phyloP scores from a whole-genome alignment of 2,329 filamentous ascomycete species.

The Annulohypoxylon truncatum region DNA sequence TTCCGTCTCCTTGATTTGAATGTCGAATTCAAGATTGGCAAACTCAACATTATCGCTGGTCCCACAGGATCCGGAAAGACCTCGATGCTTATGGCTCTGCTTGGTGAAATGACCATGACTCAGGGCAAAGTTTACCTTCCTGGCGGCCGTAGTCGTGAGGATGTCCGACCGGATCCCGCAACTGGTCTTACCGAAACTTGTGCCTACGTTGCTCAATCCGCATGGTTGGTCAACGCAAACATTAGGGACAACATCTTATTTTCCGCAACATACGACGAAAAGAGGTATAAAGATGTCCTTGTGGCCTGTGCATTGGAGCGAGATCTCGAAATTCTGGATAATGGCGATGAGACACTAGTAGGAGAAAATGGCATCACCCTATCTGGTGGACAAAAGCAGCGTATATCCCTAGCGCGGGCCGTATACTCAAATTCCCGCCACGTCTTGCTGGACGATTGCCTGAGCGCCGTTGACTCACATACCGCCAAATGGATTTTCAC shows the following conservation, averaged over 20 bases:
- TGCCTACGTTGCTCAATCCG: constrained; percentile 95
- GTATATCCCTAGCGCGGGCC: constrained; percentile 94
- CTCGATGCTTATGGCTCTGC: constrained; percentile 91
- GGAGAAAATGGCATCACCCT: constrained; percentile 98
- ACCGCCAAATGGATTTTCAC: constrained; percentile 98
- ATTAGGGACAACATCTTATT: constrained; percentile 98
- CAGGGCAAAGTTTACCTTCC: constrained; percentile 86
- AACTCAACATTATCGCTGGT: constrained; percentile 92
- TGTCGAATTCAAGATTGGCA: constrained; percentile 83
- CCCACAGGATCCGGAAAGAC: constrained; percentile 97
- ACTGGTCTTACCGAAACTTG: constrained; percentile 91
- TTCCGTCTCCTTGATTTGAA: constrained; percentile 88
- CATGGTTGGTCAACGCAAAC: constrained; percentile 95
- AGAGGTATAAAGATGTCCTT: constrained; percentile 88
- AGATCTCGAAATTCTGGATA: constrained; percentile 91
- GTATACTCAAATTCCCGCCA: constrained; percentile 96
- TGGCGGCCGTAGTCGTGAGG: constrained; percentile 85
- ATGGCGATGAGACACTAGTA: constrained; percentile 91
- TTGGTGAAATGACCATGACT: constrained; percentile 94
- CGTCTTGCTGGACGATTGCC: constrained; percentile 90
- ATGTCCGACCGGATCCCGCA: constrained; percentile 81
- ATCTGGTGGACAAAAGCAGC: constrained; percentile 96
- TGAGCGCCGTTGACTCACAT: constrained; percentile 96
- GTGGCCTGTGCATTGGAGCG: constrained; percentile 90
- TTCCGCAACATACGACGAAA: constrained; percentile 80